These are phyloP conservation scores for Fusarium graminum DNA, from an alignment of 2,329 filamentous ascomycete genomes.

Conservation along the genomic window DNA sequence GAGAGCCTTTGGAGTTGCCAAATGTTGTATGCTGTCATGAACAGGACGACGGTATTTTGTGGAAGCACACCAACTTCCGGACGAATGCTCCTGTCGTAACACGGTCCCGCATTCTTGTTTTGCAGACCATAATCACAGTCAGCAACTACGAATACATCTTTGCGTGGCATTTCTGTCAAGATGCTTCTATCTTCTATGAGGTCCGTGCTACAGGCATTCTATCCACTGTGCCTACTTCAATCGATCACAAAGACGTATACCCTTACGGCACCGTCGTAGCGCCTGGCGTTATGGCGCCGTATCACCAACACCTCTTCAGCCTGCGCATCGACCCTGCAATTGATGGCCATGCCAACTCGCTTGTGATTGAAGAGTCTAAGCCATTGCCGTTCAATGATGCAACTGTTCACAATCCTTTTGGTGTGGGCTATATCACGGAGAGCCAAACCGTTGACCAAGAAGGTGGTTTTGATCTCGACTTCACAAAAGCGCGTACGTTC, in stretches of 20 bases:
- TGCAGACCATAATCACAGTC: slow-evolving; percentile 73
- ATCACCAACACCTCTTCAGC: slow-evolving; percentile 78
- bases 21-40: slow-evolving; percentile 56
- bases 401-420: slow-evolving; percentile 64
- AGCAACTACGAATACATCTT: slow-evolving; percentile 72
- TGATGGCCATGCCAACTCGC: slow-evolving; percentile 69
- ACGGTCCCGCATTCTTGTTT: slow-evolving; percentile 67
- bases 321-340: slow-evolving; percentile 74
- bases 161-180: slow-evolving; percentile 64
- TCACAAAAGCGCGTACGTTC: slow-evolving; percentile 61
- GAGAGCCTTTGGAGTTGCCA: slow-evolving; percentile 50
- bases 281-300: slow-evolving; percentile 72
- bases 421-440: slow-evolving; percentile 60
- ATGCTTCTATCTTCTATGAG: slow-evolving; percentile 57
- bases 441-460: slow-evolving; percentile 60
- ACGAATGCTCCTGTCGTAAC: slow-evolving; percentile 68
- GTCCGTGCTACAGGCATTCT: slow-evolving; percentile 60
- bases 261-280: slow-evolving; percentile 72
- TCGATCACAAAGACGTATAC: slow-evolving; percentile 64
- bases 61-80: slow-evolving; percentile 73
- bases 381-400: slow-evolving; percentile 60
- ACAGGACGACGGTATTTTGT: slow-evolving; percentile 66
- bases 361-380: slow-evolving; percentile 57
- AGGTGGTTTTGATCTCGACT: slow-evolving; percentile 63
- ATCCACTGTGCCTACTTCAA: slow-evolving; percentile 60